phyloP scores from a whole-genome alignment of 78 protist species.

The Dictyostelium intermedium region DNA sequence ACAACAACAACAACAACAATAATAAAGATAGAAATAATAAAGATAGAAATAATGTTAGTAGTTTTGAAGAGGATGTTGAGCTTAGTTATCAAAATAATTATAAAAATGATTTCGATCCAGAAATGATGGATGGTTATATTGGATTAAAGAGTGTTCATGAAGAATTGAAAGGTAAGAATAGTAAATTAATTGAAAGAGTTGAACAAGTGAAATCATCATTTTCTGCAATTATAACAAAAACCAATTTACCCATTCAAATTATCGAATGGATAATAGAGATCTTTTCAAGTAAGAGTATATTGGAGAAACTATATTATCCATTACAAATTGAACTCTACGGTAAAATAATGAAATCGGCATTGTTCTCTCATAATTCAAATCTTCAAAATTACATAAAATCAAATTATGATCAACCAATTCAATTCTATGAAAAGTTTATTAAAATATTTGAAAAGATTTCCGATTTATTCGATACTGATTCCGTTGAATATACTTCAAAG shows the following conservation, averaged over 20 bases:
- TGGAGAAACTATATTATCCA: neutral
- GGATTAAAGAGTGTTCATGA: neutral
- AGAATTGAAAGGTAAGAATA: neutral
- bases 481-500: neutral
- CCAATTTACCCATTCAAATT: neutral
- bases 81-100: neutral
- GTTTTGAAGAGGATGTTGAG: neutral
- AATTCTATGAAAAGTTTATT: neutral
- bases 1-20: neutral
- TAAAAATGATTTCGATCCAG: neutral
- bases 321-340: neutral
- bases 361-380: neutral
- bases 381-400: neutral
- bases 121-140: neutral
- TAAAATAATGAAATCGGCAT: neutral
- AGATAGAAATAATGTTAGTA: neutral
- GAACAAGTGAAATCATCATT: neutral
- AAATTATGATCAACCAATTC: neutral
- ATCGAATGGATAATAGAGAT: neutral
- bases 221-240: neutral
- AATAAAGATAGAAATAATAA: neutral
- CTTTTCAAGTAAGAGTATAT: neutral
- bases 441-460: neutral
- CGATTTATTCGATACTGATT: neutral
- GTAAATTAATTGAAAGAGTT: neutral